Conservation (phyloP, 2,329 filamentous ascomycete genomes). For the Trematosphaeria pertusa region DNA sequence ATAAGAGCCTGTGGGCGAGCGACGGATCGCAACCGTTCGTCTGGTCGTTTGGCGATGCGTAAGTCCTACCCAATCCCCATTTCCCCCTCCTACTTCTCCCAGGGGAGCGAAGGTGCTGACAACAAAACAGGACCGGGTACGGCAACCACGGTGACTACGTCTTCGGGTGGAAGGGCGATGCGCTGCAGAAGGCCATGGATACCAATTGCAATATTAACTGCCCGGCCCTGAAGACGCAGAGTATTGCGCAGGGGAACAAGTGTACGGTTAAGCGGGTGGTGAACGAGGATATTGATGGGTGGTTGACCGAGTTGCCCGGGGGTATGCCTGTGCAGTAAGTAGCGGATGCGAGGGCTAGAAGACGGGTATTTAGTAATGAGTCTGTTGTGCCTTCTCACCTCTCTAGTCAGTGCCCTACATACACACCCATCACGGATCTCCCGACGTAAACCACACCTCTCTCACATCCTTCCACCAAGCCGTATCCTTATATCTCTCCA, state of each 20-base stretch:
- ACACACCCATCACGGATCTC: background rate
- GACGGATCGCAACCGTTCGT: slow-evolving; percentile 41
- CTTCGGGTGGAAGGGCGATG: slow-evolving; percentile 60
- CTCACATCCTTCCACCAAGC: slow-evolving; percentile 17
- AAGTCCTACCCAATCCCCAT: slow-evolving; percentile 37
- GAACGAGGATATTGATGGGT: slow-evolving; percentile 81
- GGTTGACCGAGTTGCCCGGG: slow-evolving; percentile 57
- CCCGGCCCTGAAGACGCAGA: slow-evolving; percentile 53
- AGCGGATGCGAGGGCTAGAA: too few species aligned
- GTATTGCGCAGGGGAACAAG: slow-evolving; percentile 54
- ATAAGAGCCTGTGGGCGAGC: slow-evolving; percentile 23
- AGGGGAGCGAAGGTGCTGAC: too few species aligned
- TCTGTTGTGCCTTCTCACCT: too few species aligned
- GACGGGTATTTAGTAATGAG: too few species aligned
- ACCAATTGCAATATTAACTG: slow-evolving; percentile 44
- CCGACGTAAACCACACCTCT: slow-evolving; percentile 3
- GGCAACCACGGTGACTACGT: slow-evolving; percentile 61
- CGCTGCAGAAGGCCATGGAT: slow-evolving; percentile 50
- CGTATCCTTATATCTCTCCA: slow-evolving; percentile 11
- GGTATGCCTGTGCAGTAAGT: slow-evolving; percentile 17
- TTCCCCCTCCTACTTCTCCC: slow-evolving; percentile 36
- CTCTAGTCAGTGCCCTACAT: too few species aligned
- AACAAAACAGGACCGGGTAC: slow-evolving; percentile 48
- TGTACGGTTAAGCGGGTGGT: slow-evolving; percentile 70
- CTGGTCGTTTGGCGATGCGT: slow-evolving; percentile 45